Base-by-base conservation (phyloP, 2,329 filamentous ascomycete species). In the Arachnomyces sp. region DNA sequence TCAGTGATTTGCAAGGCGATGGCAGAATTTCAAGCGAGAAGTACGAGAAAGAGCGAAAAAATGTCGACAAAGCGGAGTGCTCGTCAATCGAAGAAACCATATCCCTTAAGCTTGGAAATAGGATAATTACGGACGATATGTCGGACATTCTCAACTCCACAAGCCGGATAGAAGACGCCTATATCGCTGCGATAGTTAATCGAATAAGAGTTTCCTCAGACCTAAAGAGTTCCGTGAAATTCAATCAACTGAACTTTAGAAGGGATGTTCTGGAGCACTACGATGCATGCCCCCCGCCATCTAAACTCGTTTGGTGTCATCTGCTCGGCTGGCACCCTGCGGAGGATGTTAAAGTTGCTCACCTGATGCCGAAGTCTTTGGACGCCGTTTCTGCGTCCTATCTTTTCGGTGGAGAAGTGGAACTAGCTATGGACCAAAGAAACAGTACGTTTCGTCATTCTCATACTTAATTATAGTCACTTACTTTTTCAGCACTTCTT, bases 321-420 rank as follows among this genome's bases (percentile, higher is more conserved):
- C 17, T 43, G 14, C 34, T 25, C 15, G 46, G 42, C 35, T 48
- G 34, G 41, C 8, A 14, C 7, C 11, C 9, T 1, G 3, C 6
- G 2, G 30, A 39, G 7, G 11, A 11, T 7, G 39, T 49, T 15
- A 51, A 44, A 28, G 44, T 47, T 11, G 52, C 52, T 4, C 46
- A 47, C 38, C 31, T 54, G 8, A 44, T 53, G 3, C 47, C 46
- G 4, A 50, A 48, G 35, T 36, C 34, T 28, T 39, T 48, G 11
- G 31, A 40, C 8, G 18, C 37, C 7, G 35, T 43, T 8, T 43
- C 47, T 16, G 13, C 52, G 16, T 39, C 38, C 4, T 37, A 52
- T 36, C 35, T 51, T 9, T 52, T 53, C 32, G 50, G 52, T 17
- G 40, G 18, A 16, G 40, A 43, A 28, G 44, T 48, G 4, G 31